Evolutionary conservation across 2,329 filamentous ascomycete species (phyloP), one percentile per base, ranked within the genome.

Genomic region (Monilinia fructicola): DNA sequence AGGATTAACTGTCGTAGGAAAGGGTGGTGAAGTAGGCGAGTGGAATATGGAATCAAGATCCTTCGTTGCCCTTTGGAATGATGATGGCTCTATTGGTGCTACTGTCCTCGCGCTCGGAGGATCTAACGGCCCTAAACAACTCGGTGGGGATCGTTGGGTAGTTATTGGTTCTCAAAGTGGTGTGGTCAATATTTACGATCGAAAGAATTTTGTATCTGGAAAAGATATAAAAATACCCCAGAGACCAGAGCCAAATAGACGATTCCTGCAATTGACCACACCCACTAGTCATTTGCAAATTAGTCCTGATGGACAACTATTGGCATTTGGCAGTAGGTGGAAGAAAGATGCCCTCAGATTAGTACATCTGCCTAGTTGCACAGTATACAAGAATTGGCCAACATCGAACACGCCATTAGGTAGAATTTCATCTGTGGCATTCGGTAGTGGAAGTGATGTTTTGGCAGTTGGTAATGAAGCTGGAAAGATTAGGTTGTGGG

Each of bases 301-400:
- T 79, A 91, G 92, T 21, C 88, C 91, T 0, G 94, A 98, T 77
- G 93, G 93, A 1, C 95, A 99, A 79, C 80, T 98, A 61, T 80
- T 99, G 72, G 92, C 88, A 0, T 93, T 98, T 81, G 91, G 88
- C 52, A 96, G 91, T 78, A 86, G 86, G 69, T 90, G 90, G 84
- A 96, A 97, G 83, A 90, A 90, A 76, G 93, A 97, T 79, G 92
- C 93, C 0, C 80, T 99, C 77, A 85, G 90, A 74, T 80, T 99
- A 71, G 92, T 94, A 42, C 95, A 99, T 78, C 80, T 99, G 72
- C 93, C 94, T 0, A 93, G 87, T 72, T 97, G 93, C 78, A 97
- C 93, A 1, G 92, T 98, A 26, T 99, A 95, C 83, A 88, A 89
- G 74, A 99, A 99, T 79, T 99, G 95, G 95, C 95, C 95, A 31